A percentile compares a stretch with the other conserved stretches of the same genome.
Conservation (phyloP, 2,329 filamentous ascomycete species). For the Alternaria rosae region DNA sequence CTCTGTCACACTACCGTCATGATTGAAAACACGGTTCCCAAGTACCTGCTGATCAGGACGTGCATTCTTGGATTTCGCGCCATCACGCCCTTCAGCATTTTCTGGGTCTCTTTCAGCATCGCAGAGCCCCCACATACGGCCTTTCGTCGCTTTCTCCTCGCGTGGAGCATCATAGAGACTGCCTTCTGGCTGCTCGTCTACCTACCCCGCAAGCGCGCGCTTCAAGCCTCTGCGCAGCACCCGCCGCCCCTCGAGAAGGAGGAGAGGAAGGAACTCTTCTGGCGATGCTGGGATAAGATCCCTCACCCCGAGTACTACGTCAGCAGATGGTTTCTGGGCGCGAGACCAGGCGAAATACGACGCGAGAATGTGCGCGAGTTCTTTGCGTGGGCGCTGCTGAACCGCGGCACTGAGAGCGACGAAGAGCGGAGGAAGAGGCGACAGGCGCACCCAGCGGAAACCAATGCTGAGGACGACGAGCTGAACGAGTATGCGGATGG, state of each 20-base stretch:
- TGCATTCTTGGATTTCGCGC: conserved; percentile 59
- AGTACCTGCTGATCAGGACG: conserved; percentile 57
- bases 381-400: conserved; percentile 72
- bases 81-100: conserved; percentile 59
- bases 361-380: conserved; percentile 75
- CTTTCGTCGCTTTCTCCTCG: conserved; percentile 48
- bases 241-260: conserved; percentile 55
- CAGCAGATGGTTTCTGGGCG: conserved; percentile 71
- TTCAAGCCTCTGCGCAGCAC: conserved; percentile 62
- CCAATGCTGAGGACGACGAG: conserved; percentile 54
- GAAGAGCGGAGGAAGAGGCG: conserved; percentile 21
- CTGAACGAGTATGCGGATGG: conserved; percentile 63
- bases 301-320: conserved; percentile 65
- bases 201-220: conserved; percentile 59
- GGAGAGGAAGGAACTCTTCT: conserved; percentile 64
- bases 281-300: conserved; percentile 63
- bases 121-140: conserved; percentile 44
- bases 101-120: conserved; percentile 53
- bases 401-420: conserved; percentile 54
- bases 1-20: conserved; percentile 32
- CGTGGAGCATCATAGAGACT: conserved; percentile 60
- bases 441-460: conserved; percentile 26
- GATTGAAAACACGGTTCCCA: conserved; percentile 50
- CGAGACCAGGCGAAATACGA: conserved; percentile 63
- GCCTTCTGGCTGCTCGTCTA: conserved; percentile 64